Conservation (phyloP, 1,284 basidiomycete genomes). For the Ceraceosorus guamensis region DNA sequence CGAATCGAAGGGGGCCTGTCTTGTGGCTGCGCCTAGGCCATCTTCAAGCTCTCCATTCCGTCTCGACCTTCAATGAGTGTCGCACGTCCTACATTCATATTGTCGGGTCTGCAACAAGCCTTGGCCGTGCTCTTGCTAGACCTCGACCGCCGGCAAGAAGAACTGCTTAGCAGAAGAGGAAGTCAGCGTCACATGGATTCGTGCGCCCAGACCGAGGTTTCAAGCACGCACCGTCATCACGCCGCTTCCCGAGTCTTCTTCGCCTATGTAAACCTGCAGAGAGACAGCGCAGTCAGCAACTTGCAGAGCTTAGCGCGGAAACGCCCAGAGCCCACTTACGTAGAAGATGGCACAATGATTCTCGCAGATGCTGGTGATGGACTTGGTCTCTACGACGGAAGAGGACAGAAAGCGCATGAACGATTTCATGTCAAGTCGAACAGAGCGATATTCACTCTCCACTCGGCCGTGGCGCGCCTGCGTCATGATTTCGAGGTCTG, state of each 20-base stretch:
- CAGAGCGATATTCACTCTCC: slow-evolving; percentile 19
- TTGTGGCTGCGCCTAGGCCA: no score
- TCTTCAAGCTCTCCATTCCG: no score
- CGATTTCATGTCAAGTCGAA: slow-evolving; percentile 41
- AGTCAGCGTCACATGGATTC: not conserved
- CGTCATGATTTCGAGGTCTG: no score
- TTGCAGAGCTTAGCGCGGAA: no score
- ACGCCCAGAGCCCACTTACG: slow-evolving; percentile 14
- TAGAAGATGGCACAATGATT: slow-evolving; percentile 48
- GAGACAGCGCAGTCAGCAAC: not conserved
- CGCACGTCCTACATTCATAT: no score
- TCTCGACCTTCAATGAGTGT: no score
- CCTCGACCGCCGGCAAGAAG: slow-evolving; percentile 25
- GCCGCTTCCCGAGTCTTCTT: slow-evolving; percentile 27
- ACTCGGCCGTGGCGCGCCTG: no score
- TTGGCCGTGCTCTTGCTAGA: no score
- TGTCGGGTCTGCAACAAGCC: no score
- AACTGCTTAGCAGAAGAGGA: slow-evolving; percentile 13
- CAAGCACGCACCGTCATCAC: slow-evolving; percentile 26
- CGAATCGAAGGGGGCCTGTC: no score
- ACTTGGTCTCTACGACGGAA: slow-evolving; percentile 35
- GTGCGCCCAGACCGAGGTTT: not conserved
- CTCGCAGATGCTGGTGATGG: slow-evolving; percentile 43
- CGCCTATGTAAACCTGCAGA: slow-evolving; percentile 35
- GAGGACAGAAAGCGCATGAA: slow-evolving; percentile 41